phyloP scores from a whole-genome alignment of 1,139 yeast genomes.

The Nakaseomyces sp. region DNA sequence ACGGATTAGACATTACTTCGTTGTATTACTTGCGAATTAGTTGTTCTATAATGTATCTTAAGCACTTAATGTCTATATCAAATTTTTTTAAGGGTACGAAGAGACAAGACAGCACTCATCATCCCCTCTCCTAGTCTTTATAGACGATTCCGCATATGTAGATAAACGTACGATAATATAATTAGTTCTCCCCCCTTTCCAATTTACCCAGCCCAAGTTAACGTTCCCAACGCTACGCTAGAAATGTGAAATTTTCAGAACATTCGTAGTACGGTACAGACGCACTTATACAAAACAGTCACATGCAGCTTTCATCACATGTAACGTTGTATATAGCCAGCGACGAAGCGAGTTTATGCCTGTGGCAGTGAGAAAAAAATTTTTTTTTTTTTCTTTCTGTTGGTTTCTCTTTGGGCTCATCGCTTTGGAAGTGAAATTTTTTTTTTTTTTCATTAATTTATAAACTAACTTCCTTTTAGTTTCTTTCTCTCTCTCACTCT shows the following conservation, averaged over 20 bases:
- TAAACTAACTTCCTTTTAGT: not conserved
- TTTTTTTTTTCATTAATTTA: conserved; percentile 1
- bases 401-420: not conserved
- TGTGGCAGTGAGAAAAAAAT: not conserved
- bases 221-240: not conserved
- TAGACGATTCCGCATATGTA: too few species aligned
- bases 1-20: conserved; percentile 14
- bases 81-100: too few species aligned
- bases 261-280: not conserved
- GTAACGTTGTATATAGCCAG: not conserved
- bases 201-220: not conserved
- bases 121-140: too few species aligned
- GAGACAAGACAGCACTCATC: too few species aligned
- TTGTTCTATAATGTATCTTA: too few species aligned
- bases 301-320: not conserved
- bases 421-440: not conserved
- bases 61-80: too few species aligned
- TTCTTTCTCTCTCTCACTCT: not conserved
- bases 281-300: not conserved
- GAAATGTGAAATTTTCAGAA: not conserved
- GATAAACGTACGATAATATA: too few species aligned
- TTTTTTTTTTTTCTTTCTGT: not conserved
- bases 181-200: too few species aligned
- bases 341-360: not conserved
- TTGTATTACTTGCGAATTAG: too few species aligned